Conservation (phyloP, 192 early-diverging fungal genomes). For the Irineochytrium annulatum region DNA sequence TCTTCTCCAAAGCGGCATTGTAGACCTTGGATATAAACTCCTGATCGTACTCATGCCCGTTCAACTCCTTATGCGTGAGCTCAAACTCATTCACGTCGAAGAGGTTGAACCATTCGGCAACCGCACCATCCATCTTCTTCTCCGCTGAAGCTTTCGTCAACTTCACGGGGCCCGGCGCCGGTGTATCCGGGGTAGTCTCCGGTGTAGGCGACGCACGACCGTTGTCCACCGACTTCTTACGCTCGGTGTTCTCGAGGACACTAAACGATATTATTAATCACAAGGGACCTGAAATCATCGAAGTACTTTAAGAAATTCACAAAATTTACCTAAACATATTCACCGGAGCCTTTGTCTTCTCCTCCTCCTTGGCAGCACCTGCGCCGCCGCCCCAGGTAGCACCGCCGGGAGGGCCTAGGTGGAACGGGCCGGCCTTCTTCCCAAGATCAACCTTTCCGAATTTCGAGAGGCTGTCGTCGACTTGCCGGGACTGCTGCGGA, state of each 20-base stretch:
- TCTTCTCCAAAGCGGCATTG: slow-evolving; percentile 34
- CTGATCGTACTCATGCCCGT: slow-evolving; percentile 47
- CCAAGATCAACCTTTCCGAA: no score
- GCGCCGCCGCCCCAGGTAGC: no score
- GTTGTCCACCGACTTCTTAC: slow-evolving; percentile 12
- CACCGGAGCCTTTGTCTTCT: slow-evolving; percentile 20
- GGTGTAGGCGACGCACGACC: slow-evolving; percentile 8
- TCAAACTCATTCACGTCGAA: slow-evolving; percentile 58
- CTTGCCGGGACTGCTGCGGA: no score
- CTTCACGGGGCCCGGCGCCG: no score
- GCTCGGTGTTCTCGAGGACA: slow-evolving; percentile 29
- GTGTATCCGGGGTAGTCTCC: slow-evolving; percentile 1
- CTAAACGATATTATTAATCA: no score
- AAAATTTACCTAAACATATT: slow-evolving; percentile 15
- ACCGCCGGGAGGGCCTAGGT: no score
- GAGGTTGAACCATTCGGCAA: slow-evolving; percentile 60
- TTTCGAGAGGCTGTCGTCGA: no score
- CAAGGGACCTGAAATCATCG: no score
- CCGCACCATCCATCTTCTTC: slow-evolving; percentile 50
- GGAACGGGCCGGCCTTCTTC: no score
- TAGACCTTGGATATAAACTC: slow-evolving; percentile 51
- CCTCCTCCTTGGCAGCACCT: slow-evolving; percentile 14
- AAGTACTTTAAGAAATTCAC: no score
- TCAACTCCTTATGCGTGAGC: slow-evolving; percentile 67
- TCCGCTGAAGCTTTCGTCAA: slow-evolving; percentile 35